These are phyloP conservation scores for Russula abietina DNA, from an alignment of 768 basidiomycete species.

Conservation along the genomic window DNA sequence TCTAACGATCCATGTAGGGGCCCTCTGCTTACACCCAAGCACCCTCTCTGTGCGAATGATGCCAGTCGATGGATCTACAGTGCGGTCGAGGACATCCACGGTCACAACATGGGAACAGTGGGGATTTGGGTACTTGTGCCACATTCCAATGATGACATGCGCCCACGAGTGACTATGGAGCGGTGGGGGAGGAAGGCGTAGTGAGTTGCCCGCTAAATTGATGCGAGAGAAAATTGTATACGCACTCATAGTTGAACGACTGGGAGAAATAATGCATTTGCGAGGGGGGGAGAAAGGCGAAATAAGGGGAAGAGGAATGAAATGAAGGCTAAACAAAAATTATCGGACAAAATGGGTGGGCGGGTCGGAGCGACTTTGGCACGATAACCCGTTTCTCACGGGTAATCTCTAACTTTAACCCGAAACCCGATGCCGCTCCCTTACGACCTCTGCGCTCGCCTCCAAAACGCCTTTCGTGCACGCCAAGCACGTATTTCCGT, in stretches of 20 bases:
- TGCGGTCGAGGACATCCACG: slow-evolving; percentile 81
- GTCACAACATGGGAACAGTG: slow-evolving; percentile 85
- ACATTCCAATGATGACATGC: slow-evolving; percentile 88
- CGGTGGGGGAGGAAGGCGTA: background rate
- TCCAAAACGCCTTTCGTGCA: slow-evolving; percentile 89
- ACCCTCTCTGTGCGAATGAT: slow-evolving; percentile 89
- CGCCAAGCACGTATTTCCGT: slow-evolving; percentile 74
- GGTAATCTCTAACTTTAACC: background rate
- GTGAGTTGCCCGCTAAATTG: slow-evolving; percentile 12
- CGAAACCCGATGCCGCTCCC: slow-evolving; percentile 48
- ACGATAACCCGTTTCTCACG: slow-evolving; percentile 3
- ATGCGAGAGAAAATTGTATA: slow-evolving; percentile 21
- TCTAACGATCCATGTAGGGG: slow-evolving; percentile 90
- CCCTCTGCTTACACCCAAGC: slow-evolving; percentile 85
- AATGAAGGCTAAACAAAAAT: background rate
- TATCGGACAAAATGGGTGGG: background rate
- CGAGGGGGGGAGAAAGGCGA: too few relatives aligned
- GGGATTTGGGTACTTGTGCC: slow-evolving; percentile 95
- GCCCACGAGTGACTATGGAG: slow-evolving; percentile 73
- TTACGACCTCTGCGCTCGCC: slow-evolving; percentile 80
- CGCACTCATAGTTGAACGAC: slow-evolving; percentile 78
- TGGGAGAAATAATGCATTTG: slow-evolving; percentile 84
- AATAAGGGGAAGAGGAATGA: too few relatives aligned
- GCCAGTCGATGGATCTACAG: slow-evolving; percentile 76
- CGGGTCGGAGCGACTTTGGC: background rate